Percentiles rank a stretch among this genome's conserved stretches.
phyloP scores from a whole-genome alignment of 345 rosid genomes.

The Geranium rotundifolium region DNA sequence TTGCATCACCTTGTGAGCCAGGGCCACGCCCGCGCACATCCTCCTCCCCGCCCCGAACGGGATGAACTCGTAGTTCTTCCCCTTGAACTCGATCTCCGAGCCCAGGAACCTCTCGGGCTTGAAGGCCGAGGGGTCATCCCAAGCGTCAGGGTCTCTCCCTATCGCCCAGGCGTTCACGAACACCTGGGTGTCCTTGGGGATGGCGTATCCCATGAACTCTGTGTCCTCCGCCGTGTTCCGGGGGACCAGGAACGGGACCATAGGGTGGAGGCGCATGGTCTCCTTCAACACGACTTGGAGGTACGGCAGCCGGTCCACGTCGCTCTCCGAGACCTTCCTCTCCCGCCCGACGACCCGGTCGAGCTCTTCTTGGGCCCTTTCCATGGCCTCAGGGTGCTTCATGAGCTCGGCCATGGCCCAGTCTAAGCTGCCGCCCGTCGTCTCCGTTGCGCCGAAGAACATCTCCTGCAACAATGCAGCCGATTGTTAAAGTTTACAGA shows the following conservation, averaged over 20 bases:
- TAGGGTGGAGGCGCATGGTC: background rate
- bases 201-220: background rate
- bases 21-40: conserved; percentile 4
- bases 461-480: too few species aligned
- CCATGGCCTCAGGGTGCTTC: too few species aligned
- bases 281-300: too few species aligned
- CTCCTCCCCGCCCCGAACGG: conserved; percentile 8
- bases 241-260: background rate
- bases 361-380: too few species aligned
- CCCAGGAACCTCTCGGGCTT: conserved; percentile 1
- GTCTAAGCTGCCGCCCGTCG: too few species aligned
- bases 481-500: too few species aligned
- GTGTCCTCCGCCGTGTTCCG: background rate
- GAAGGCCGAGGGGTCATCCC: background rate
- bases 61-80: background rate
- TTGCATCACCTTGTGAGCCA: background rate
- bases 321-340: too few species aligned
- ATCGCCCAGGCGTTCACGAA: conserved; percentile 4
- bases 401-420: too few species aligned
- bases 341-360: too few species aligned
- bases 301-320: too few species aligned
- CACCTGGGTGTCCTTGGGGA: conserved; percentile 7
- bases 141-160: background rate
- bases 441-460: too few species aligned
- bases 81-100: background rate